Evolutionary conservation across 257 asterid species (phyloP).

Genomic region (Nicotiana sylvestris): DNA sequence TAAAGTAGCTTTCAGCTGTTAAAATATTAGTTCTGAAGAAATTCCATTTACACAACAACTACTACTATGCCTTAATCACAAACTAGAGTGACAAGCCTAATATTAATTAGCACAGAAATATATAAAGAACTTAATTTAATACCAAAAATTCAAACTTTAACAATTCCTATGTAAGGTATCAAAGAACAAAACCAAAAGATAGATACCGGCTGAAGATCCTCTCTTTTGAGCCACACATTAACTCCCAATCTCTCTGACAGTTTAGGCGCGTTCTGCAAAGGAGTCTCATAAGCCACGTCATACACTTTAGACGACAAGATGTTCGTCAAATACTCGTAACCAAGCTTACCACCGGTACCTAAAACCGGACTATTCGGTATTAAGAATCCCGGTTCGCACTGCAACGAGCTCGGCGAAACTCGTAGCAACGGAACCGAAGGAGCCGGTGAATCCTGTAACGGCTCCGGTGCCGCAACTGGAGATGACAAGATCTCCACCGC

Average conservation of each 20-base stretch:
- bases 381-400: slow-evolving; percentile 52
- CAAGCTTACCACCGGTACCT: slow-evolving; percentile 23
- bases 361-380: slow-evolving; percentile 32
- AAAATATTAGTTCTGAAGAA: neutral
- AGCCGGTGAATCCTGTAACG: neutral
- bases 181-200: neutral
- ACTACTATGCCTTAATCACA: neutral
- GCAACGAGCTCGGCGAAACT: slow-evolving; percentile 13
- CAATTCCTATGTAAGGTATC: neutral
- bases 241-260: slow-evolving; percentile 64
- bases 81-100: neutral
- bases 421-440: neutral
- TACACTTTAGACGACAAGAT: slow-evolving; percentile 86
- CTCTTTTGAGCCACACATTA: slow-evolving; percentile 85
- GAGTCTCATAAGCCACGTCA: slow-evolving; percentile 84
- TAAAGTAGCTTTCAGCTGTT: neutral
- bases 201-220: slow-evolving; percentile 87
- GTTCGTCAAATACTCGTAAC: slow-evolving; percentile 68
- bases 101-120: neutral
- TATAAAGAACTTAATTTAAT: neutral
- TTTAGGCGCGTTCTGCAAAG: slow-evolving; percentile 75
- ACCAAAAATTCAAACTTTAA: neutral
- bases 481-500: slow-evolving; percentile 10
- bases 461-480: neutral
- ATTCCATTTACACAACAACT: neutral